These are phyloP conservation scores for Babesia bovis DNA, from an alignment of 169 alveolate genomes.

Conservation along the genomic window DNA sequence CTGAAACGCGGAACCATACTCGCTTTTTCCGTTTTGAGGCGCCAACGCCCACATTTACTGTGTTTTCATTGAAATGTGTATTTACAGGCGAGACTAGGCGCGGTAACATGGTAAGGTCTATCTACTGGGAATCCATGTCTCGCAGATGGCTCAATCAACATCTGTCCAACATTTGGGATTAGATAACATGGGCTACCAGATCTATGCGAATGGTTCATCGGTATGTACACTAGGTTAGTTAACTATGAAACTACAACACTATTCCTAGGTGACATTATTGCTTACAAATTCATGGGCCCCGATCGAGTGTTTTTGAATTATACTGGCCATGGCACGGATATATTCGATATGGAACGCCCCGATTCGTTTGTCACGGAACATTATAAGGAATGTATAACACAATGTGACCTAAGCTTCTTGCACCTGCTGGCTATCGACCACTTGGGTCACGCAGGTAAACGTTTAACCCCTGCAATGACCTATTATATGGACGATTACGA, in stretches of 20 bases:
- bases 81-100: constrained; percentile 68
- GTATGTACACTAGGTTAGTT: constrained; percentile 9
- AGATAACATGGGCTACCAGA: constrained; percentile 43
- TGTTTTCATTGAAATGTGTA: constrained; percentile 61
- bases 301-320: neutral
- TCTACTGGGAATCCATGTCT: neutral
- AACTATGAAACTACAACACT: neutral
- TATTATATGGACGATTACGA: constrained; percentile 61
- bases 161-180: constrained; percentile 14
- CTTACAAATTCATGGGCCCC: neutral
- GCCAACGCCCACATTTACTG: constrained; percentile 71
- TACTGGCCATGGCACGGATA: constrained; percentile 16
- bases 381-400: neutral
- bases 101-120: constrained; percentile 47
- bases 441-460: constrained; percentile 67
- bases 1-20: constrained; percentile 4
- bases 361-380: neutral
- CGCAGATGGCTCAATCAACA: constrained; percentile 16
- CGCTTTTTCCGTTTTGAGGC: constrained; percentile 66
- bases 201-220: neutral
- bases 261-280: constrained; percentile 19
- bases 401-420: constrained; percentile 53
- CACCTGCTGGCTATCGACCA: constrained; percentile 75
- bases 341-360: constrained; percentile 27
- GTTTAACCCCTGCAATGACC: constrained; percentile 57